Conservation (phyloP, 225 moss, liverwort and hornwort species). For the Asterella californica region DNA sequence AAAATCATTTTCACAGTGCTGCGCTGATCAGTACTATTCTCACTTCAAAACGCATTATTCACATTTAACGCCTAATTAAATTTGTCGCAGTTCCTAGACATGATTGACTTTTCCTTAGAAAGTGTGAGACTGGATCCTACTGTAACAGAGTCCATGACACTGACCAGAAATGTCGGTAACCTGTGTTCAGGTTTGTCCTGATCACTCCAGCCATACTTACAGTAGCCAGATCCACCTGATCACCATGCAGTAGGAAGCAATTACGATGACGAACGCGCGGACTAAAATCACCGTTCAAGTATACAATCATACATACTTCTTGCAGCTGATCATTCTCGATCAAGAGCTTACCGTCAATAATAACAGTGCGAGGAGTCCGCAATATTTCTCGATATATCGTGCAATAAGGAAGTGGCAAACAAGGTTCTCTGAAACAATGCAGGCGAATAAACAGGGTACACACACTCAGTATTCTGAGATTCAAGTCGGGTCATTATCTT, state of each 20-base stretch:
- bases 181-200: slow-evolving; percentile 17
- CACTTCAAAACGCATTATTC: neutral
- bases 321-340: no score
- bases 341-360: slow-evolving; percentile 22
- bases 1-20: neutral
- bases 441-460: neutral
- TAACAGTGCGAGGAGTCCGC: slow-evolving; percentile 13
- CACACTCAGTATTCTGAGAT: neutral
- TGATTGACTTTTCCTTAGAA: neutral
- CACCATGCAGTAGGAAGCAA: neutral
- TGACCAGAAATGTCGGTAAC: slow-evolving; percentile 28
- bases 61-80: neutral
- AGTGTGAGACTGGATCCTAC: neutral
- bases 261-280: neutral
- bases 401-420: slow-evolving; percentile 3
- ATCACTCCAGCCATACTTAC: slow-evolving; percentile 30
- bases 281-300: neutral
- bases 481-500: neutral
- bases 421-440: slow-evolving; percentile 20
- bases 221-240: slow-evolving; percentile 29
- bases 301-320: neutral
- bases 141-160: neutral
- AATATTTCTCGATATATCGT: slow-evolving; percentile 7
- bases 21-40: no score
- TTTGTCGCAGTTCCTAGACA: neutral